Evolutionary conservation across 2,329 filamentous ascomycete genomes (phyloP), one percentile per base, ranked within the genome.

Genomic region (Penicillium sp.): DNA sequence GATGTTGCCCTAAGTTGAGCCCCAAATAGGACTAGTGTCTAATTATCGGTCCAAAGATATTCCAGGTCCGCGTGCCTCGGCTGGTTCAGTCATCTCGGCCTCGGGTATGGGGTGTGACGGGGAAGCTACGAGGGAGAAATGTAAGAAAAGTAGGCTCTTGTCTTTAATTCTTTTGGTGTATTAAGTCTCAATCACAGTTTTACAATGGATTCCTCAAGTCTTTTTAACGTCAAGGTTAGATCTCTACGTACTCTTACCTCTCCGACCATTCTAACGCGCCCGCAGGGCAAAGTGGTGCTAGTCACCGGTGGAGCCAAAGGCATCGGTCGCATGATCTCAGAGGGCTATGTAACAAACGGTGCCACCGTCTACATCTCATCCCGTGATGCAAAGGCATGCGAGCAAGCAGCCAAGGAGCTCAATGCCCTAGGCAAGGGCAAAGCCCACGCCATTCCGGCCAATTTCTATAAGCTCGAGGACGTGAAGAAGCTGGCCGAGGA

Each of bases 201-300:
- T 4, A 57, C 29, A 47, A 86, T 87, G 84, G 82, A 87, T 67
- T 67, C 78, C 11, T 72, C 78, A 62, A 80, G 62, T 59, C 76
- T 87, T 38, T 87, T 87, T 68, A 75, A 82, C 63, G 83, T 87
- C 64, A 83, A 86, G 79, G 84, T 85, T 67, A 64, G 73, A 52
- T 34, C n/a, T 2, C 25, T 61, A 5, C 19, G 21, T 47, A 47
- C 77, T 29, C 82, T 83, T 83, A 63, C 79, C 87, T 31, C 77
- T 87, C 68, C 83, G 54, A 57, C 39, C 16, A 34, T 38, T 46
- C 58, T 66, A 55, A 65, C 41, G 23, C 9, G 11, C 21, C 25
- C 47, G 2, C 49, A 77, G 75, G 75, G 70, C 55, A 77, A 77
- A 68, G 71, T 81, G 60, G 79, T 78, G 60, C 77, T 82, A 62